phyloP scores from a whole-genome alignment of 305 asterid genomes.

The Ajuga reptans region DNA sequence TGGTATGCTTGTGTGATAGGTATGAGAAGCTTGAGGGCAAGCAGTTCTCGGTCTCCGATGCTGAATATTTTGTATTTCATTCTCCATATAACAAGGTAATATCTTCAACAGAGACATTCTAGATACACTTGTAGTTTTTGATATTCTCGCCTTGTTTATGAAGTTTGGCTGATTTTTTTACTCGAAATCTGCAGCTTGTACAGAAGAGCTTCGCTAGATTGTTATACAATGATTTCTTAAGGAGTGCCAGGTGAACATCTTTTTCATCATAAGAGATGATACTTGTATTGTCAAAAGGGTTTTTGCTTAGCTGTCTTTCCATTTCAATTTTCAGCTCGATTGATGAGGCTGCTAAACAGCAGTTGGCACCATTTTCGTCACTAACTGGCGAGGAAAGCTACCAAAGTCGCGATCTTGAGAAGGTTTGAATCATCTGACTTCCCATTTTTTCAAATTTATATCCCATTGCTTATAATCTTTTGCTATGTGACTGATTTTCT shows the following conservation, averaged over 20 bases:
- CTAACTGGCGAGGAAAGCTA: conserved; percentile 78
- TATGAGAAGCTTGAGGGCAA: conserved; percentile 76
- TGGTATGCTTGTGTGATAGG: conserved; percentile 30
- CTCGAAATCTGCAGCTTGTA: conserved; percentile 66
- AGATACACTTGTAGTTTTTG: background rate
- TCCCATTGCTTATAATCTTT: background rate
- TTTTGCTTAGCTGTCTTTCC: conserved; percentile 19
- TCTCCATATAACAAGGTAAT: conserved; percentile 97
- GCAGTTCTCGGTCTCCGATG: conserved; percentile 68
- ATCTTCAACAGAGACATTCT: background rate
- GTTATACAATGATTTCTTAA: conserved; percentile 61
- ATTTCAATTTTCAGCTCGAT: conserved; percentile 53
- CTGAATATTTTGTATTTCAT: conserved; percentile 79
- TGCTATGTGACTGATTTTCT: background rate
- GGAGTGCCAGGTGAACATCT: conserved; percentile 59
- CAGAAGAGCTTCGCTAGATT: conserved; percentile 92
- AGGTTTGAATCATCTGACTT: conserved; percentile 39
- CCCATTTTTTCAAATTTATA: background rate
- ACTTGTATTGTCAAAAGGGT: background rate
- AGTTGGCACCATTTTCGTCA: conserved; percentile 62
- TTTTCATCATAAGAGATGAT: background rate
- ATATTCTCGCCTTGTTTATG: background rate
- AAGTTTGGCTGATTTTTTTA: background rate
- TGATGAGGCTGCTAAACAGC: conserved; percentile 72
- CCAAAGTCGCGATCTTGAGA: conserved; percentile 96